These are phyloP conservation scores for Ophiostoma australiae DNA, from an alignment of 2,329 filamentous ascomycete species.

Conservation along the genomic window DNA sequence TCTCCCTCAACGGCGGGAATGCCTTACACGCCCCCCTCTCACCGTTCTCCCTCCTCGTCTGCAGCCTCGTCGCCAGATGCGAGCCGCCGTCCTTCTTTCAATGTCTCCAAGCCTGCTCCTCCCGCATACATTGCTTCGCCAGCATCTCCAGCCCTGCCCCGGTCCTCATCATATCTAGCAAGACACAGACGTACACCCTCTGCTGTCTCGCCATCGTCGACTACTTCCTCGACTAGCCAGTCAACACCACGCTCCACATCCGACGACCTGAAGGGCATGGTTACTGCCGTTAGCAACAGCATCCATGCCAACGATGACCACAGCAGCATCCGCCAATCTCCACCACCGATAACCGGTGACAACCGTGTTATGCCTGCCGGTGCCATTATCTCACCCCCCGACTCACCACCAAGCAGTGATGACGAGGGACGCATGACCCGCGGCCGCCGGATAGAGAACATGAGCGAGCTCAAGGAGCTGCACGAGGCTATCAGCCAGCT, in stretches of 20 bases:
- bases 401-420: conserved; percentile 74
- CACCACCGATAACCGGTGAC: conserved; percentile 70
- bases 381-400: conserved; percentile 85
- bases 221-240: conserved; percentile 36
- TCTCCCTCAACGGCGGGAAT: conserved; percentile 49
- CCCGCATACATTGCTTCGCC: conserved; percentile 26
- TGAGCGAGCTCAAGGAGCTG: conserved; percentile 64
- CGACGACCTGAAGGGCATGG: conserved; percentile 46
- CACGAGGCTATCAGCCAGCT: conserved; percentile 80
- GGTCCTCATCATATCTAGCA: conserved; percentile 61
- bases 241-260: conserved; percentile 47
- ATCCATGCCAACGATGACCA: conserved; percentile 17
- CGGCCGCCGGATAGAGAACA: conserved; percentile 45
- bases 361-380: conserved; percentile 67
- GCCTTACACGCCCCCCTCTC: conserved; percentile 82
- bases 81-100: conserved; percentile 56
- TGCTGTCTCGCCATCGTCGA: conserved; percentile 33
- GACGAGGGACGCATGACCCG: conserved; percentile 48
- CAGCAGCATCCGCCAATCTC: conserved; percentile 69
- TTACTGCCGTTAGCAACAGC: background rate
- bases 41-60: conserved; percentile 58
- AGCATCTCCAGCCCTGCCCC: conserved; percentile 52
- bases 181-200: conserved; percentile 59
- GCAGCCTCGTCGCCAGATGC: conserved; percentile 51
- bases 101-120: conserved; percentile 33